Percentiles rank a stretch among this genome's conserved stretches.
Evolutionary conservation across 176 grass and related monocot genomes (phyloP).

Genomic region (Oryza nivara): DNA sequence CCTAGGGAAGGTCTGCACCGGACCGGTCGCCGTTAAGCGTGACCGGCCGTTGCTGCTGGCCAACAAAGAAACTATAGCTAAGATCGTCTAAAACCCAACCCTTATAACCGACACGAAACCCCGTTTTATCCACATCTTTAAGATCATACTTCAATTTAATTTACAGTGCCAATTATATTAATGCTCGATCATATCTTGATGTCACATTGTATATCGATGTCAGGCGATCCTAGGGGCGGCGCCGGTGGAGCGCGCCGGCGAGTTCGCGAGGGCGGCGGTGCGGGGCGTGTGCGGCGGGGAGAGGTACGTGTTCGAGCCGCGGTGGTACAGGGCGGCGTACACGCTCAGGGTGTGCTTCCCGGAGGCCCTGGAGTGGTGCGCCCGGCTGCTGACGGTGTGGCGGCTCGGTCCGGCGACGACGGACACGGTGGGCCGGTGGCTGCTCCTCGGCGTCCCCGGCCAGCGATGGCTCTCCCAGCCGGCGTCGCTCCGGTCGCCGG

Average conservation of each 20-base stretch:
- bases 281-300: slow-evolving; percentile 49
- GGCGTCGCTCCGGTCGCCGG: slow-evolving; percentile 43
- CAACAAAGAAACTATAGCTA: too few relatives aligned
- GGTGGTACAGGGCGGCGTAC: slow-evolving; percentile 60
- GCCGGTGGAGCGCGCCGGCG: slow-evolving; percentile 35
- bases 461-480: slow-evolving; percentile 42
- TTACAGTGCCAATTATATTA: too few relatives aligned
- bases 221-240: slow-evolving; percentile 54
- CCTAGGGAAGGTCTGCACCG: too few relatives aligned
- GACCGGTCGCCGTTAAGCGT: too few relatives aligned
- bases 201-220: too few relatives aligned
- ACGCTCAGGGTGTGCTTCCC: slow-evolving; percentile 52
- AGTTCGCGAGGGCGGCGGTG: slow-evolving; percentile 45
- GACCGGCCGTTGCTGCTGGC: too few relatives aligned
- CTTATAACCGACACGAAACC: too few relatives aligned
- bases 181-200: too few relatives aligned
- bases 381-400: slow-evolving; percentile 47
- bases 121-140: too few relatives aligned
- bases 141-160: too few relatives aligned
- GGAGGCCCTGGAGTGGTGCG: slow-evolving; percentile 48
- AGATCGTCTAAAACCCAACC: too few relatives aligned
- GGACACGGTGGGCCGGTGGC: slow-evolving; percentile 49
- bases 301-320: slow-evolving; percentile 57
- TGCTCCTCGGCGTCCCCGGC: slow-evolving; percentile 39
- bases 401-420: neutral